phyloP scores from a whole-genome alignment of 257 asterid species.

The Nyctanthes arbortristis region DNA sequence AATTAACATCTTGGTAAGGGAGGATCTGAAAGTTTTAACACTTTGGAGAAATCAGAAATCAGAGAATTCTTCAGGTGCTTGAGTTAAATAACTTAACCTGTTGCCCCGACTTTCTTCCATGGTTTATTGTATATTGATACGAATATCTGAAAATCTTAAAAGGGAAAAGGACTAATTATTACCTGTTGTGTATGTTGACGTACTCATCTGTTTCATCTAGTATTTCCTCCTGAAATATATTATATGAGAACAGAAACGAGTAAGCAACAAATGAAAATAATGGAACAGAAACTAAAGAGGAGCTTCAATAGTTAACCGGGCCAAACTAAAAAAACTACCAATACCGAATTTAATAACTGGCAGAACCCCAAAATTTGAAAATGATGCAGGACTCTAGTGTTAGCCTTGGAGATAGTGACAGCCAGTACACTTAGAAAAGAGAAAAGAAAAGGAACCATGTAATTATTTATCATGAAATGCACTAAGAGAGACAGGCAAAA shows the following conservation, averaged over 20 bases:
- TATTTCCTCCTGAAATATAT: conserved; percentile 83
- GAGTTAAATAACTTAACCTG: background rate
- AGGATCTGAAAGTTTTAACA: background rate
- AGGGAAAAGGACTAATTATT: conserved; percentile 6
- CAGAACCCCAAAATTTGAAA: background rate
- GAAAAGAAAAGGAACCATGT: background rate
- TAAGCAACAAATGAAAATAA: conserved; percentile 7
- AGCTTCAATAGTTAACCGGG: background rate
- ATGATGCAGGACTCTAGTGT: background rate
- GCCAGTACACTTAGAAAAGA: background rate
- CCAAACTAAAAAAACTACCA: background rate
- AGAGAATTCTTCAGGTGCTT: background rate
- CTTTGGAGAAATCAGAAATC: too few species aligned
- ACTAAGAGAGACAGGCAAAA: background rate
- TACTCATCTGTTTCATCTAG: conserved; percentile 96
- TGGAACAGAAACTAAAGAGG: background rate
- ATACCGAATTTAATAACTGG: background rate
- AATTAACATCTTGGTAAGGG: background rate
- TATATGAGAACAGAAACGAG: background rate
- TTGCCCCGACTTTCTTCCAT: background rate
- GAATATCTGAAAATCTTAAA: background rate
- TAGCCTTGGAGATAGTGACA: background rate
- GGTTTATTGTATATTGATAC: background rate
- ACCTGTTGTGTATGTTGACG: conserved; percentile 98
- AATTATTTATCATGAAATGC: background rate